Conservation (phyloP, 352 stramenopile species). For the Lagenidium sp. region DNA sequence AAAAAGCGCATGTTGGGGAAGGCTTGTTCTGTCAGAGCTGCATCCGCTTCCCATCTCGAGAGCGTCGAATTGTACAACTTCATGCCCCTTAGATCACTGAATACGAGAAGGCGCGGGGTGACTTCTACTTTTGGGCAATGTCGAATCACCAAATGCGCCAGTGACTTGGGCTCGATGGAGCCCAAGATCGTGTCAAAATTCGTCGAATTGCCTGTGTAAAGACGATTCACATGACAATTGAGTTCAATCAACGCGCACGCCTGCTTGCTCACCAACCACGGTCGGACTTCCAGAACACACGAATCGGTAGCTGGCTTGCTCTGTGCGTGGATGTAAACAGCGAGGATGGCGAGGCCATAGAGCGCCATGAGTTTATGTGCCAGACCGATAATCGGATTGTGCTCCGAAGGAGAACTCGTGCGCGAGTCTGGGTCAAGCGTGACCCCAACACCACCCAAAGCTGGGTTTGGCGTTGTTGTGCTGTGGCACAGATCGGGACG, state of each 20-base stretch:
- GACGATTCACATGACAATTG: slow-evolving; percentile 13
- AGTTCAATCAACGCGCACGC: slow-evolving; percentile 26
- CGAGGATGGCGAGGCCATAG: slow-evolving; percentile 3
- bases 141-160: slow-evolving; percentile 21
- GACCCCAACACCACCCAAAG: too few relatives aligned
- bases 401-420: too few relatives aligned
- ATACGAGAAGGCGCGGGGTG: slow-evolving; percentile 12
- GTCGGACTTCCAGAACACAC: slow-evolving; percentile 9
- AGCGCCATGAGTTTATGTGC: slow-evolving; percentile 2
- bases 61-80: slow-evolving; percentile 36
- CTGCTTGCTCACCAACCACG: slow-evolving; percentile 15
- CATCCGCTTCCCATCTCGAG: slow-evolving; percentile 12
- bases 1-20: slow-evolving; percentile 19
- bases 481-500: background rate
- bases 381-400: too few relatives aligned
- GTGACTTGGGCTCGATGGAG: slow-evolving; percentile 15
- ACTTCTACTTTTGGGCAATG: slow-evolving; percentile 24
- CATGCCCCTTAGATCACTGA: slow-evolving; percentile 16
- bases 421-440: too few relatives aligned
- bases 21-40: slow-evolving; percentile 12
- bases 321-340: slow-evolving; percentile 8
- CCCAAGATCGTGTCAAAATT: slow-evolving; percentile 12
- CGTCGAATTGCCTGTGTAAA: slow-evolving; percentile 6
- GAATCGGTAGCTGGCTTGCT: background rate
- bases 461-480: background rate